These are phyloP conservation scores for Takakia lepidozioides DNA, from an alignment of 225 moss, liverwort and hornwort genomes.

Conservation along the genomic window DNA sequence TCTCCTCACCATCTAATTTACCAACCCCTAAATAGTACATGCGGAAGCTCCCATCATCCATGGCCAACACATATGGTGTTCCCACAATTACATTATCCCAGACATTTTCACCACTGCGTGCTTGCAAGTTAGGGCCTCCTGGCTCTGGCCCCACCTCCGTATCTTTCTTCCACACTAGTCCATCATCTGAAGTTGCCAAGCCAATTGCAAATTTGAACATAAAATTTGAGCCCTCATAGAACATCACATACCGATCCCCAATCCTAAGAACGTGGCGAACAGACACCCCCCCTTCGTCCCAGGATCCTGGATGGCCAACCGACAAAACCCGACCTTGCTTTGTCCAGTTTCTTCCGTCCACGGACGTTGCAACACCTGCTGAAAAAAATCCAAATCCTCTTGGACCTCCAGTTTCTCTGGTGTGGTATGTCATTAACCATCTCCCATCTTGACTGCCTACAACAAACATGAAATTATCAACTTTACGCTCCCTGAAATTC, in stretches of 20 bases:
- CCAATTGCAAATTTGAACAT: conserved; percentile 34
- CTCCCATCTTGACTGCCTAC: conserved; percentile 21
- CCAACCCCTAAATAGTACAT: conserved; percentile 52
- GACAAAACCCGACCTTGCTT: conserved; percentile 36
- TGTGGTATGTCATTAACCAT: conserved; percentile 55
- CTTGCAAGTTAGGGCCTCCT: conserved; percentile 42
- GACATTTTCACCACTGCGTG: conserved; percentile 28
- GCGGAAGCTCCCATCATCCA: conserved; percentile 44
- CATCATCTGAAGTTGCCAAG: conserved; percentile 38
- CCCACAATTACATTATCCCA: conserved; percentile 51
- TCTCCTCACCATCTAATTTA: conserved; percentile 37
- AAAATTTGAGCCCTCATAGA: conserved; percentile 45
- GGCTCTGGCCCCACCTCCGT: conserved; percentile 27
- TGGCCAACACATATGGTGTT: conserved; percentile 37
- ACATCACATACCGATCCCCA: conserved; percentile 33
- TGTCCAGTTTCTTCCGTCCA: conserved; percentile 32
- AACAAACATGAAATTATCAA: too few species aligned
- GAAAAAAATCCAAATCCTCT: conserved; percentile 38
- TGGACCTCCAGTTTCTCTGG: conserved; percentile 30
- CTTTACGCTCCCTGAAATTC: too few species aligned
- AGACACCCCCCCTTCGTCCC: conserved; percentile 57
- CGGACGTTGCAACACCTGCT: conserved; percentile 42
- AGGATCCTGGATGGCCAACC: conserved; percentile 26
- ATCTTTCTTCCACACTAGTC: conserved; percentile 40
- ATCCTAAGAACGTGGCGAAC: conserved; percentile 47